Conservation (phyloP, 2,329 filamentous ascomycete species). For the Aspergillus fijiensis region DNA sequence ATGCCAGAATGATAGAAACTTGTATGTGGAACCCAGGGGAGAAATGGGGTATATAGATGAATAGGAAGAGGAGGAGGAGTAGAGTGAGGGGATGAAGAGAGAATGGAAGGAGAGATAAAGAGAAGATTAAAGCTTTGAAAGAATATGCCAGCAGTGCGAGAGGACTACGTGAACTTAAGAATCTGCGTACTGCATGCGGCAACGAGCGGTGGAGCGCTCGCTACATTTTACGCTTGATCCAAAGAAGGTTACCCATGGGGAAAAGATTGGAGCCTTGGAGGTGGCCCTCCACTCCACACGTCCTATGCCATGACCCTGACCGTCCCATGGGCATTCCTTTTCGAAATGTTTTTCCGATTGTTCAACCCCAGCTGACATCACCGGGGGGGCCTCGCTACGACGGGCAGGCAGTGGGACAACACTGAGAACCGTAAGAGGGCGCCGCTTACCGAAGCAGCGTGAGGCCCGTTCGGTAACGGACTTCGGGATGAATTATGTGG, state of each 20-base stretch:
- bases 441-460: not conserved
- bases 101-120: not conserved
- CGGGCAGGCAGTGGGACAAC: not conserved
- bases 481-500: not conserved
- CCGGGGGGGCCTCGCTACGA: not conserved
- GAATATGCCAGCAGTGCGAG: not conserved
- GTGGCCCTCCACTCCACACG: slow-evolving; percentile 1
- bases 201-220: not conserved
- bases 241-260: slow-evolving; percentile 6
- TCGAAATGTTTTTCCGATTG: not conserved
- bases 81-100: too few species aligned
- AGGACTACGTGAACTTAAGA: slow-evolving; percentile 3
- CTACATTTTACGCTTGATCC: not conserved
- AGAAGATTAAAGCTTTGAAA: not conserved
- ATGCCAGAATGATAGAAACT: not conserved
- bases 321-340: not conserved
- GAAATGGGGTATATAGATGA: not conserved
- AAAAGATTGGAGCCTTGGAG: slow-evolving; percentile 1
- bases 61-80: not conserved
- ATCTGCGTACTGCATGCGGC: slow-evolving; percentile 2
- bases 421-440: not conserved
- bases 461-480: not conserved
- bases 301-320: not conserved
- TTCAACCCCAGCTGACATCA: slow-evolving; percentile 2
- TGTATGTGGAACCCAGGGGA: not conserved